These are phyloP conservation scores for Syzygium jambos DNA, from an alignment of 345 rosid genomes.

Conservation along the genomic window DNA sequence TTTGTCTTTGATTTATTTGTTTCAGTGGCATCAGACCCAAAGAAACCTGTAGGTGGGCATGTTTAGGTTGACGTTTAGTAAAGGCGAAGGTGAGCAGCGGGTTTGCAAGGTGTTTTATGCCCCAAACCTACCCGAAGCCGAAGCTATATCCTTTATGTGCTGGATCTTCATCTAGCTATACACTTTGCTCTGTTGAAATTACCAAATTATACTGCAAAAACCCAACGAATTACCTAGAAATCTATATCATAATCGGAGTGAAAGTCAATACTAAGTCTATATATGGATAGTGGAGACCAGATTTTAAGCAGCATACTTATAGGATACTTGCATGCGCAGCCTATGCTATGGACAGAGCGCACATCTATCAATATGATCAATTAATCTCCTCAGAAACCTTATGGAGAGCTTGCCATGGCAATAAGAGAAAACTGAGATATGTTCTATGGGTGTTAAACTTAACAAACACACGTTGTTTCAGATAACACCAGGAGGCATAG, in stretches of 20 bases:
- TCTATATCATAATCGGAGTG: neutral
- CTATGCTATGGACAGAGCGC: neutral
- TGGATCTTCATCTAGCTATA: neutral
- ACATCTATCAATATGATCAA: neutral
- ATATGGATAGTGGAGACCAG: neutral
- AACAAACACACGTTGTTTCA: slow-evolving; percentile 48
- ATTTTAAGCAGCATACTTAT: neutral
- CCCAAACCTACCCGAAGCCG: slow-evolving; percentile 85
- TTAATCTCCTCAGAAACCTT: neutral
- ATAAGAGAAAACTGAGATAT: neutral
- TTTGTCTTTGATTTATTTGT: slow-evolving; percentile 2
- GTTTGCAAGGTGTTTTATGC: slow-evolving; percentile 93
- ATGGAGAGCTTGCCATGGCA: neutral
- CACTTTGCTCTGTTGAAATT: neutral
- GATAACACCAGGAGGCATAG: slow-evolving; percentile 85
- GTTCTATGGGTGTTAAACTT: slow-evolving; percentile 17
- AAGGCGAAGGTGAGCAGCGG: slow-evolving; percentile 91
- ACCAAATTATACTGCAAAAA: neutral
- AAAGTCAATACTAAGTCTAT: neutral
- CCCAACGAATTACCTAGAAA: neutral
- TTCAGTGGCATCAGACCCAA: slow-evolving; percentile 90
- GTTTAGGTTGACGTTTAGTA: slow-evolving; percentile 83
- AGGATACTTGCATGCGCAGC: neutral
- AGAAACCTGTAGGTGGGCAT: slow-evolving; percentile 93
- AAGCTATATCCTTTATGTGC: slow-evolving; percentile 67